A percentile compares a stretch with the other conserved stretches of the same genome.
Conservation (phyloP, 2,329 filamentous ascomycete genomes). For the Pseudonectria buxi region DNA sequence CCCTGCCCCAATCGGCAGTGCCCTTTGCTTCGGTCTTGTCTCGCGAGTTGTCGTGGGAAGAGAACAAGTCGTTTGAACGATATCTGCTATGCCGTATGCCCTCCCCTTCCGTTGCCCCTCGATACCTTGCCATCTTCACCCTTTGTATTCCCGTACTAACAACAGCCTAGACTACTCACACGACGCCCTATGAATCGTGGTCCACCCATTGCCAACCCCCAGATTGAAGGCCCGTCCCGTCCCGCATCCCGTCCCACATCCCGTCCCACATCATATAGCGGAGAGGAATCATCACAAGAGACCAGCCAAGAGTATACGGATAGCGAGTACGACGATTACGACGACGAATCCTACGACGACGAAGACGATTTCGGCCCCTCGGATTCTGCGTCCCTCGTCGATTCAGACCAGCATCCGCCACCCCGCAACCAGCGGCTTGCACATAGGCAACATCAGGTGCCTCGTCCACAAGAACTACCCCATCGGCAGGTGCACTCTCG, state of each 20-base stretch:
- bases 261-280: conserved; percentile 31
- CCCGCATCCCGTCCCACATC: conserved; percentile 21
- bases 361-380: conserved; percentile 46
- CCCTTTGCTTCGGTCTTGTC: conserved; percentile 41
- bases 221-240: conserved; percentile 13
- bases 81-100: conserved; percentile 40
- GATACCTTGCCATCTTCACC: neutral
- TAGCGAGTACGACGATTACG: conserved; percentile 25
- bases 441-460: conserved; percentile 28
- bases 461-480: conserved; percentile 24
- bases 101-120: conserved; percentile 7
- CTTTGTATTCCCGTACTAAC: conserved; percentile 12
- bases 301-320: conserved; percentile 24
- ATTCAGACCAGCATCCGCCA: conserved; percentile 12
- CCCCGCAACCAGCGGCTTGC: conserved; percentile 27
- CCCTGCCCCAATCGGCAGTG: conserved; percentile 16
- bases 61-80: conserved; percentile 29
- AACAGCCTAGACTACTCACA: conserved; percentile 21
- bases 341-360: conserved; percentile 35
- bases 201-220: conserved; percentile 16
- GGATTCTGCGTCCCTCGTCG: conserved; percentile 47
- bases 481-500: conserved; percentile 28
- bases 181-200: conserved; percentile 21
- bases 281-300: conserved; percentile 31
- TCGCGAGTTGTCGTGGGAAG: conserved; percentile 40